Percentiles rank a stretch among this genome's conserved stretches.
Evolutionary conservation across 1,139 yeast species (phyloP).

Genomic region (Williopsis jadinii): DNA sequence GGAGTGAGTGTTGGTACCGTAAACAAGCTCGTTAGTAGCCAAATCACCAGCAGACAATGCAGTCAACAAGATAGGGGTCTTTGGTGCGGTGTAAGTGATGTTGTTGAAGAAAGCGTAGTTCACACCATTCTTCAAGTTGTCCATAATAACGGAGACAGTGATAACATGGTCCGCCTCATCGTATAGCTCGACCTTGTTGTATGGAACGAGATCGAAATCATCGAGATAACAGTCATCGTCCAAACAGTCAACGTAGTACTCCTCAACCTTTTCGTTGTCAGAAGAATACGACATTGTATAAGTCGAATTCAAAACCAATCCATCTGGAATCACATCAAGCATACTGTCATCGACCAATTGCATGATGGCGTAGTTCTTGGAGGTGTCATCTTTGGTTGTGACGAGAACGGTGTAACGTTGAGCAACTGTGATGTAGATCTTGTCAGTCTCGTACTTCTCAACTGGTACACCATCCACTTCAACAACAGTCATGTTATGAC

Average conservation of each 20-base stretch:
- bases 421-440: conserved; percentile 64
- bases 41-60: conserved; percentile 63
- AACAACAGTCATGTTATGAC: conserved; percentile 71
- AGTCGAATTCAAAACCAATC: conserved; percentile 60
- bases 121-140: conserved; percentile 71
- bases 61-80: conserved; percentile 74
- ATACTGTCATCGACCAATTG: conserved; percentile 69
- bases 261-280: conserved; percentile 37
- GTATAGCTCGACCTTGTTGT: conserved; percentile 39
- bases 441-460: conserved; percentile 53
- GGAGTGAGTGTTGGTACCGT: conserved; percentile 77
- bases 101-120: conserved; percentile 90
- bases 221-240: conserved; percentile 45
- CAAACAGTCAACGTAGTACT: conserved; percentile 37
- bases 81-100: conserved; percentile 68
- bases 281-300: conserved; percentile 59
- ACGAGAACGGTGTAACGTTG: conserved; percentile 74
- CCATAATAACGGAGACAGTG: conserved; percentile 65
- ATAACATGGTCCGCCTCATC: conserved; percentile 65
- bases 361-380: conserved; percentile 68
- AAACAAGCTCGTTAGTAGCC: conserved; percentile 49
- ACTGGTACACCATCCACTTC: conserved; percentile 79
- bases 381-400: conserved; percentile 55
- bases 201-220: conserved; percentile 60
- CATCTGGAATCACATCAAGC: conserved; percentile 67